A percentile compares a stretch with the other conserved stretches of the same genome.
Evolutionary conservation across 2,329 filamentous ascomycete species (phyloP).

Genomic region (Xylaria sp.): DNA sequence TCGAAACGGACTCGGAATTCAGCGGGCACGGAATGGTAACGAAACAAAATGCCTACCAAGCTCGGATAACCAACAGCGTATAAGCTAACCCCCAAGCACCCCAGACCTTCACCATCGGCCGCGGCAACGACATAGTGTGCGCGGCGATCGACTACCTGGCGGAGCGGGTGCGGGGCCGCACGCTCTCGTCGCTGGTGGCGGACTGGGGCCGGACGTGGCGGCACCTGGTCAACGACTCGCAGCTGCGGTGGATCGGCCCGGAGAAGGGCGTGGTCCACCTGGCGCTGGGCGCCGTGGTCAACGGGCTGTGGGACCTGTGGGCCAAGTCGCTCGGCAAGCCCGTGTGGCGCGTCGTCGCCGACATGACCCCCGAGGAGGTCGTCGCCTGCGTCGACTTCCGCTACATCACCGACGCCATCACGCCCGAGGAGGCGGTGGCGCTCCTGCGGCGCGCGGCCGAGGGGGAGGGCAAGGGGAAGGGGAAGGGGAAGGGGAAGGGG

Average conservation of each 20-base stretch:
- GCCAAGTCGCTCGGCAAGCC: constrained; percentile 84
- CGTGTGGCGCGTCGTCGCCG: constrained; percentile 86
- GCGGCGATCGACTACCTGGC: constrained; percentile 78
- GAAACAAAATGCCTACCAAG: background rate
- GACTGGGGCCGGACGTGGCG: constrained; percentile 91
- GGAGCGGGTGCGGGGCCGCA: constrained; percentile 73
- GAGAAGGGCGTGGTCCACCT: constrained; percentile 95
- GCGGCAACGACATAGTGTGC: constrained; percentile 92
- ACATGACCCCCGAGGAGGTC: constrained; percentile 87
- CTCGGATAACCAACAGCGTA: too few relatives aligned
- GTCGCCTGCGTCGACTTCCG: constrained; percentile 90
- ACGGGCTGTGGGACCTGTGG: constrained; percentile 96
- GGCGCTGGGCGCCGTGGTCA: constrained; percentile 84
- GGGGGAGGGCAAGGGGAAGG: too few relatives aligned
- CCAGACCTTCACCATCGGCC: constrained; percentile 79
- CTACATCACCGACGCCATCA: constrained; percentile 93
- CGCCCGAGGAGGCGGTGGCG: constrained; percentile 76
- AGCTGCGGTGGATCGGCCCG: constrained; percentile 90
- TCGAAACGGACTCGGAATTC: constrained; percentile 74
- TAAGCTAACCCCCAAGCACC: constrained; percentile 16
- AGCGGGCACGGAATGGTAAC: constrained; percentile 78
- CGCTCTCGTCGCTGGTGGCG: constrained; percentile 73
- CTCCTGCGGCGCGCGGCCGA: constrained; percentile 70
- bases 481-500: too few relatives aligned
- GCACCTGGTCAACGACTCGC: constrained; percentile 86